Evolutionary conservation across 257 asterid species (phyloP).

Genomic region (Nicotiana paniculata): DNA sequence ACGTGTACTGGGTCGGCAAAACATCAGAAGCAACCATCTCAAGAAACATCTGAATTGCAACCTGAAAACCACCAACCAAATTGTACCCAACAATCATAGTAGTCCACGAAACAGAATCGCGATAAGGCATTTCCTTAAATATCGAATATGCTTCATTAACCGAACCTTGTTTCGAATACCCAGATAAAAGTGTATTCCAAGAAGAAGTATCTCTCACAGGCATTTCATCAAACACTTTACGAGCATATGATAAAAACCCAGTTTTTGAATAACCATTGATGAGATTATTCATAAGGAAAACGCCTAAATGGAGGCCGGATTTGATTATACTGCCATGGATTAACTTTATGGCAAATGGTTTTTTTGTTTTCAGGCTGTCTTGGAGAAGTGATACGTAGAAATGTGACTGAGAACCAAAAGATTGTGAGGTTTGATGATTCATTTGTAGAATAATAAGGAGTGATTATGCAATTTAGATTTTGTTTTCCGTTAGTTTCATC

Average conservation of each 20-base stretch:
- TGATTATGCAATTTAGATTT: background rate
- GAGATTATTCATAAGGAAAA: slow-evolving; percentile 56
- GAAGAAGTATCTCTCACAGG: slow-evolving; percentile 53
- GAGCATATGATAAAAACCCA: slow-evolving; percentile 50
- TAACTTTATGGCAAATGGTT: slow-evolving; percentile 32
- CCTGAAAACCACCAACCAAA: slow-evolving; percentile 35
- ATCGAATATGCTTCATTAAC: slow-evolving; percentile 40
- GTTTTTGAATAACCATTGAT: slow-evolving; percentile 60
- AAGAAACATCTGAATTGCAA: slow-evolving; percentile 43
- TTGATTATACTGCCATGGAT: slow-evolving; percentile 53
- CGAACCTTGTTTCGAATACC: slow-evolving; percentile 56
- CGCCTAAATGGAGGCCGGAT: slow-evolving; percentile 48
- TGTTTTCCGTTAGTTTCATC: background rate
- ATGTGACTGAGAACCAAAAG: slow-evolving; percentile 22
- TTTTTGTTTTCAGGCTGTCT: slow-evolving; percentile 43
- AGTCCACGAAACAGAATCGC: slow-evolving; percentile 87
- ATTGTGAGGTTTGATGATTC: background rate
- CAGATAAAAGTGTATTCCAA: slow-evolving; percentile 73
- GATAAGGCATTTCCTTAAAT: slow-evolving; percentile 43
- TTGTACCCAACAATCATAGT: slow-evolving; percentile 72
- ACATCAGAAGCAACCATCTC: slow-evolving; percentile 46
- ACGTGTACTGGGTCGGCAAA: slow-evolving; percentile 57
- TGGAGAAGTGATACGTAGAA: slow-evolving; percentile 51
- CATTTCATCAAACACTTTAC: slow-evolving; percentile 59
- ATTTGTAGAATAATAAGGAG: background rate